Conservation (phyloP, 108 stramenopile species). For the Nitzschia putrida region DNA sequence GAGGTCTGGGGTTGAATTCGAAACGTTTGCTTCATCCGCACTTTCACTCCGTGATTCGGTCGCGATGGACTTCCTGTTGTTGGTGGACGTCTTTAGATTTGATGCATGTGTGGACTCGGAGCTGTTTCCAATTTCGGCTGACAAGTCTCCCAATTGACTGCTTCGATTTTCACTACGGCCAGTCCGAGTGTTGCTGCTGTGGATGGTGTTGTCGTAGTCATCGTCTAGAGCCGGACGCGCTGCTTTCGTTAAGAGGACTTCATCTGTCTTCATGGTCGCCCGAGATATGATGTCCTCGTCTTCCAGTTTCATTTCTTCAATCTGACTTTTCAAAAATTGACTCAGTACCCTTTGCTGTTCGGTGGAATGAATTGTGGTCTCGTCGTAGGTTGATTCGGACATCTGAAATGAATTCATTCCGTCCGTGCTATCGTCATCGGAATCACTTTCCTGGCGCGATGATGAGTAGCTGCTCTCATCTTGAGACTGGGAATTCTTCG, state of each 20-base stretch:
- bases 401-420: background rate
- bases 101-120: no score
- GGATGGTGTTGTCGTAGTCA: no score
- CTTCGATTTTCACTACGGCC: no score
- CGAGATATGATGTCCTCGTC: slow-evolving; percentile 13
- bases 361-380: background rate
- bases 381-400: background rate
- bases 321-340: background rate
- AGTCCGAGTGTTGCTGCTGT: no score
- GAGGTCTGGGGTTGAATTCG: no score
- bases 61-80: no score
- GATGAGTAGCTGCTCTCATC: background rate
- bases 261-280: background rate
- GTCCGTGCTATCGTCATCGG: background rate
- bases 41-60: no score
- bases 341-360: slow-evolving; percentile 1
- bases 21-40: no score
- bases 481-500: background rate
- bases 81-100: no score
- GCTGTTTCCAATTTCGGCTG: no score
- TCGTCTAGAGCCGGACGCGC: no score
- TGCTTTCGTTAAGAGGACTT: background rate
- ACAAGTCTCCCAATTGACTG: no score
- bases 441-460: background rate
- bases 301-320: slow-evolving; percentile 8